Conservation (phyloP, 148 eudicot species). For the Camellia sinensis region DNA sequence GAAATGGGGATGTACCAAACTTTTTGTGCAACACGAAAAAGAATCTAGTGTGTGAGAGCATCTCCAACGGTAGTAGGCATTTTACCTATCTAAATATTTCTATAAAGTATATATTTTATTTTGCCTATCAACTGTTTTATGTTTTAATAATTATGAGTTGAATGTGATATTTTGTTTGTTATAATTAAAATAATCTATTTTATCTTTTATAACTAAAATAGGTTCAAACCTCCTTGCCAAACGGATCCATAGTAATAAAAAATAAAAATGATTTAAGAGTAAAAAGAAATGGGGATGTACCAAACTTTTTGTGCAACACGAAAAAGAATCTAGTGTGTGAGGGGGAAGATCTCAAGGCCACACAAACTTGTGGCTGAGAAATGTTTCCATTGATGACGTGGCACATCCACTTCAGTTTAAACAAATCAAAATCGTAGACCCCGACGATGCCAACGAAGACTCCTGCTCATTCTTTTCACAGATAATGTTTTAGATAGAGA, state of each 20-base stretch:
- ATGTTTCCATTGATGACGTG: conserved; percentile 47
- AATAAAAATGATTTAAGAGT: no score
- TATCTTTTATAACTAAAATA: no score
- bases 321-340: conserved; percentile 22
- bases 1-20: neutral
- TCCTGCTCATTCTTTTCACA: neutral
- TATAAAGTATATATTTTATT: no score
- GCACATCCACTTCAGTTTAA: conserved; percentile 44
- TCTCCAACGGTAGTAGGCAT: no score
- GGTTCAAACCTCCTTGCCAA: no score
- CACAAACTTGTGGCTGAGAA: conserved; percentile 79
- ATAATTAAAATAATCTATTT: no score
- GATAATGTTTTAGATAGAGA: neutral
- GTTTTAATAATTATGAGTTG: no score
- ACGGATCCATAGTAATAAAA: no score
- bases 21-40: conserved; percentile 11
- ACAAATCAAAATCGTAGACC: conserved; percentile 52
- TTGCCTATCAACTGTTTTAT: no score
- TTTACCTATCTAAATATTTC: no score
- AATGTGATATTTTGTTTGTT: no score
- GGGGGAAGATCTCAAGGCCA: conserved; percentile 16
- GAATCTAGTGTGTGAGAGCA: conserved; percentile 20
- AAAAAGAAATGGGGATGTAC: neutral
- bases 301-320: neutral
- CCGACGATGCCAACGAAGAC: conserved; percentile 40